Conservation (phyloP, 2,329 filamentous ascomycete species). For the Fusarium pininemorale region DNA sequence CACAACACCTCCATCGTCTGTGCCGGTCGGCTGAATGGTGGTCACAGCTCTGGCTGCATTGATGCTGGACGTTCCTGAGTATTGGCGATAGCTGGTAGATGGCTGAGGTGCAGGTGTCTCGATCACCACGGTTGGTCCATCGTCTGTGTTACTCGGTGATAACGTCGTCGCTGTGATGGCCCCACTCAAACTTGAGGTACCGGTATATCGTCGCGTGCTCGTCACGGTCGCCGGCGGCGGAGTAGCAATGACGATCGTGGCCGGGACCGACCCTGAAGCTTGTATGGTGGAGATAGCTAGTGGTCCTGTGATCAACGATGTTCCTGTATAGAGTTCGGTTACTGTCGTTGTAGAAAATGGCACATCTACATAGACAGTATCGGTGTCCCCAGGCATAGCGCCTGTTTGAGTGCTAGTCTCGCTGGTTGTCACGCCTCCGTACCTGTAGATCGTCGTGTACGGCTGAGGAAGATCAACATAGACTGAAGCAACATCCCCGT, state of each 20-base stretch:
- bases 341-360: not conserved
- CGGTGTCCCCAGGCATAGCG: not conserved
- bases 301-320: not conserved
- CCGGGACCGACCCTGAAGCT: rapidly evolving
- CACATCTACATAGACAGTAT: not conserved
- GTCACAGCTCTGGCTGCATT: not conserved
- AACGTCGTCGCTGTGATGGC: not conserved
- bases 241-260: not conserved
- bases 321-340: not conserved
- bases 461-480: not conserved
- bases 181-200: not conserved
- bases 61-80: not conserved
- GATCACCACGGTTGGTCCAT: not conserved
- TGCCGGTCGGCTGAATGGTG: not conserved
- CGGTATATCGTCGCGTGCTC: not conserved
- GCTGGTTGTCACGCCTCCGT: not conserved
- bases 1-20: not conserved
- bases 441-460: not conserved
- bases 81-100: not conserved
- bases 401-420: not conserved
- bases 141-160: not conserved
- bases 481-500: not conserved
- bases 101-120: not conserved
- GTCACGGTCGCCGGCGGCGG: not conserved
- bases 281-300: not conserved